Percentiles rank a stretch among this genome's conserved stretches.
Evolutionary conservation across 192 early-diverging fungal genomes (phyloP).

Genomic region (Pilobolus umbonatus): DNA sequence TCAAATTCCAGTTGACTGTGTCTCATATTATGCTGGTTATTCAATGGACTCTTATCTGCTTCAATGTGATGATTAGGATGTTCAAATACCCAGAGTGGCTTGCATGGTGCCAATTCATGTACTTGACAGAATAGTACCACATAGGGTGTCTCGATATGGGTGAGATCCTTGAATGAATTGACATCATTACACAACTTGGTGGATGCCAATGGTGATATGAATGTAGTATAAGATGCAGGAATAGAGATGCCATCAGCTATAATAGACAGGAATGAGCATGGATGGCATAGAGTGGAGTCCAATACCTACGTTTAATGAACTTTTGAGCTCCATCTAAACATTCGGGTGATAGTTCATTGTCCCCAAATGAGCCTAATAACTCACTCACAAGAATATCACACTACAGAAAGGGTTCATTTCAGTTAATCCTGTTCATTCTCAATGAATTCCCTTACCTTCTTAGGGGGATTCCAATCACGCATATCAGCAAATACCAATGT

Average conservation of each 20-base stretch:
- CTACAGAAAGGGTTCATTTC: conserved; percentile 23
- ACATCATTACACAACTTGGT: conserved; percentile 76
- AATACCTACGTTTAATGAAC: conserved; percentile 45
- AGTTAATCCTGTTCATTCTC: not conserved
- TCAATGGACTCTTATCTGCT: conserved; percentile 41
- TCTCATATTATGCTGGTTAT: conserved; percentile 76
- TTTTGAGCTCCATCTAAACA: conserved; percentile 89
- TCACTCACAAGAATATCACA: conserved; percentile 94
- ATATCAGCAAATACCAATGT: conserved; percentile 86
- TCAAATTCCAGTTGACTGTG: conserved; percentile 52
- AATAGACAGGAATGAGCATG: no score
- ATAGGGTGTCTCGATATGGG: conserved; percentile 86
- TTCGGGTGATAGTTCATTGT: conserved; percentile 99
- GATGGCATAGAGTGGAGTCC: not conserved
- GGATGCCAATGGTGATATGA: conserved; percentile 84
- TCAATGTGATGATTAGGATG: conserved; percentile 60
- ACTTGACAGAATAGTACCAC: conserved; percentile 94
- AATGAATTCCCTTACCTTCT: conserved; percentile 42
- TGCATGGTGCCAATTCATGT: conserved; percentile 59
- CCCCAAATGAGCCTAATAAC: conserved; percentile 95
- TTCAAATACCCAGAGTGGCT: conserved; percentile 75
- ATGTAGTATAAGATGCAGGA: conserved; percentile 80
- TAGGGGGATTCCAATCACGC: conserved; percentile 71
- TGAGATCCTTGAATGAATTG: conserved; percentile 55
- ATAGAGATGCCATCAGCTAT: conserved; percentile 82